Base-by-base conservation (phyloP, 2,329 filamentous ascomycete species). In the Venturia nashicola region DNA sequence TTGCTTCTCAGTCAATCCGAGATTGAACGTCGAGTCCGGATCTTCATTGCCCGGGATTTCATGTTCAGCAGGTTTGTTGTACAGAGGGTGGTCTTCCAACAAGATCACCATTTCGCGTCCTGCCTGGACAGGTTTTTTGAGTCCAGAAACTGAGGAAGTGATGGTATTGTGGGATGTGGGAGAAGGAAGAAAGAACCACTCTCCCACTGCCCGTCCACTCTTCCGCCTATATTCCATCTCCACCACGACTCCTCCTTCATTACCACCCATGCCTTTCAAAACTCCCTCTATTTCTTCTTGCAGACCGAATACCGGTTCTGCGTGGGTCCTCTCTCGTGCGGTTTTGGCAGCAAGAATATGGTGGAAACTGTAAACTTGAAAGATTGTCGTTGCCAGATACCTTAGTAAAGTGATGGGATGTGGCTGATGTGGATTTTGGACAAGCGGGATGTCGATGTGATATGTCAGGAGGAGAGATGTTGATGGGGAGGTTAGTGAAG, bases 1-100 rank as follows among this genome's bases (percentile, higher is more conserved):
- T 77, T 99, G 94, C 78, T 94, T 91, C 65, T 96, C 93, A 20
- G 93, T 97, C 65, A 99, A 77, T 0, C 88, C 87, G 4, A 99
- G 76, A 67, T 89, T 88, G 72, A 99, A 99, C 0, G 93, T 96
- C 11, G 89, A 88, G 69, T 85, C 83, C 5, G 84, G 62, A 20
- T 63, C 83, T 65, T 84, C 79, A 42, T 82, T 82, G 34, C 82
- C 82, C 27, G 67, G 73, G 4, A 70, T 73, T 2, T 71, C 76
- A 0, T 70, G 75, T 2, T 74, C 73, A 2, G 72, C 72, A 59
- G 74, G 59, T 23, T 20, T 54, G n/a, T 75, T 2, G 76, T 89
- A 96, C 61, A 85, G 76, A 0, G 87, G 83, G 75, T 96, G 89
- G 68, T 96, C 90, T 48, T 89, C 84, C 27, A 97, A 80, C 40